phyloP scores from a whole-genome alignment of 306 rosid genomes.

The Citrullus mucosospermus region DNA sequence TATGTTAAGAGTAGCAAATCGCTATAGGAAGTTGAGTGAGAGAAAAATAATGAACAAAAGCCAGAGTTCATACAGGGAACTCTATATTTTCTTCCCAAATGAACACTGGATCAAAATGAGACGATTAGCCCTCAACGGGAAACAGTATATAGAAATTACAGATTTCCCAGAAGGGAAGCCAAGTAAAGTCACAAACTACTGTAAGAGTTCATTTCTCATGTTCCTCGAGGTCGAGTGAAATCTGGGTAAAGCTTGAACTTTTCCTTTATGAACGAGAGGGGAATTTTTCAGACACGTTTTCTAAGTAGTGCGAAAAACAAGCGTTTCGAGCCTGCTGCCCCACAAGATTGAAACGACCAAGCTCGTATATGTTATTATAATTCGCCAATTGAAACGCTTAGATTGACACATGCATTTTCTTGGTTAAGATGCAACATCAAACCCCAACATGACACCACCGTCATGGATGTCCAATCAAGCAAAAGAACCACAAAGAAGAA shows the following conservation, averaged over 20 bases:
- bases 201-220: background rate
- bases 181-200: background rate
- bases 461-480: background rate
- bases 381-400: background rate
- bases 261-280: background rate
- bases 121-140: background rate
- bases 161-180: background rate
- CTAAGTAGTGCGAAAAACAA: background rate
- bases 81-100: background rate
- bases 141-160: background rate
- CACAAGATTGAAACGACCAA: background rate
- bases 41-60: background rate
- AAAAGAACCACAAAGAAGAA: background rate
- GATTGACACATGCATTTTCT: background rate
- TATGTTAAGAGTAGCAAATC: constrained; percentile 18
- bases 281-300: background rate
- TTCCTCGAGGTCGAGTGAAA: background rate
- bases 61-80: constrained; percentile 6
- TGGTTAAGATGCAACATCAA: background rate
- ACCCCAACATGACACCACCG: background rate
- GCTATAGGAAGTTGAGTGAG: background rate
- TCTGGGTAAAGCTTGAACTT: background rate
- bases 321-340: background rate
- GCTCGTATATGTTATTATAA: background rate
- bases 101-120: background rate